Conservation (phyloP, 2,329 filamentous ascomycete species). For the Ophiosphaerella narmari region DNA sequence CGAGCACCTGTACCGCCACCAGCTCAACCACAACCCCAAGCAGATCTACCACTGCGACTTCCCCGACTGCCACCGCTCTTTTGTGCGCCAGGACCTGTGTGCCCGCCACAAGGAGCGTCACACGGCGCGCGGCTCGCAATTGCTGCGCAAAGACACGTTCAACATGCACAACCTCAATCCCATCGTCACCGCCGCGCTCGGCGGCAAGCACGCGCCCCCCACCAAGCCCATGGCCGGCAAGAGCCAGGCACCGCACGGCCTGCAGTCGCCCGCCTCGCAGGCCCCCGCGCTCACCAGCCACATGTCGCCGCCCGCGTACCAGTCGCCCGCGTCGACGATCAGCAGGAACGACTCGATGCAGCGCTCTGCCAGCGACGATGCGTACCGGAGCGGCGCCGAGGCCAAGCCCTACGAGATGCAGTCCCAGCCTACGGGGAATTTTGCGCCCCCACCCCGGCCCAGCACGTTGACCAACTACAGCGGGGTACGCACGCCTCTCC, state of each 20-base stretch:
- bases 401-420: conserved; percentile 44
- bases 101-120: conserved; percentile 63
- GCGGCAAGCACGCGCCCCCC: conserved; percentile 32
- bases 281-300: conserved; percentile 27
- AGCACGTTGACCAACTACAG: conserved; percentile 39
- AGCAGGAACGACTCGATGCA: conserved; percentile 38
- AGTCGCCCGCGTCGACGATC: conserved; percentile 39
- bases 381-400: conserved; percentile 37
- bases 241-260: conserved; percentile 21
- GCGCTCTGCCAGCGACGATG: conserved; percentile 42
- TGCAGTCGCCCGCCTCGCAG: conserved; percentile 40
- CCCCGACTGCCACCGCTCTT: conserved; percentile 84
- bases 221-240: conserved; percentile 23
- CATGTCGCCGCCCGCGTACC: conserved; percentile 43
- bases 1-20: conserved; percentile 94
- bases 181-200: conserved; percentile 47
- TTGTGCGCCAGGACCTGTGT: conserved; percentile 91
- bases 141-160: conserved; percentile 74
- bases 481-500: conserved; percentile 35
- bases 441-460: conserved; percentile 43
- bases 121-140: conserved; percentile 69
- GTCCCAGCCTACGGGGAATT: conserved; percentile 39
- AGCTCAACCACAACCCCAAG: conserved; percentile 94
- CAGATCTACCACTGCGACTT: conserved; percentile 95
- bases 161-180: conserved; percentile 55